phyloP scores from a whole-genome alignment of 306 rosid species.

The Gillenia trifoliata region DNA sequence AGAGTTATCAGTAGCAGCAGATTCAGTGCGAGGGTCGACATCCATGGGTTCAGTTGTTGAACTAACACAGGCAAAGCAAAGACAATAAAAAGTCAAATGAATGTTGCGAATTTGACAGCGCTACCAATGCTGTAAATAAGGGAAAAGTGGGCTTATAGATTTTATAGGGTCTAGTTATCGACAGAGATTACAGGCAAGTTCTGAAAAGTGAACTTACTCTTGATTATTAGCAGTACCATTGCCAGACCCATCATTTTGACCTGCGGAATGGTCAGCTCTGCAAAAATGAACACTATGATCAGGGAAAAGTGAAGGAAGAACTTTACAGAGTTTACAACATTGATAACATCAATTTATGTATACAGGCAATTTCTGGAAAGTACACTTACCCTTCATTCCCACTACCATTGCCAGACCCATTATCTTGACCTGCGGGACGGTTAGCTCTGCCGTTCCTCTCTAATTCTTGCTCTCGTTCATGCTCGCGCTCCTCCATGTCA shows the following conservation, averaged over 20 bases:
- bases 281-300: constrained; percentile 1
- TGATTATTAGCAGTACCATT: constrained; percentile 38
- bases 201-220: constrained; percentile 34
- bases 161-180: not conserved
- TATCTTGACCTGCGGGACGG: constrained; percentile 33
- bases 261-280: constrained; percentile 40
- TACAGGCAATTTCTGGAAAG: not conserved
- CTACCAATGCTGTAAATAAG: not conserved
- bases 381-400: constrained; percentile 46
- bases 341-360: not conserved
- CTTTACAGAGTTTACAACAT: not conserved
- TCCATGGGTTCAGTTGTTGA: constrained; percentile 65
- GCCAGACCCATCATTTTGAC: constrained; percentile 43
- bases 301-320: not conserved
- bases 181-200: not conserved
- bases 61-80: constrained; percentile 23
- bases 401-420: constrained; percentile 40
- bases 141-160: not conserved
- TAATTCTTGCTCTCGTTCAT: constrained; percentile 61
- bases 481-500: constrained; percentile 94
- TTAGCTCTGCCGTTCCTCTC: constrained; percentile 67
- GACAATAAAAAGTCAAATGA: constrained; percentile 13
- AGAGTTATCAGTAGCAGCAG: constrained; percentile 56
- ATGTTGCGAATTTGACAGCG: not conserved
- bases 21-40: constrained; percentile 46